Conservation (phyloP, 257 asterid species). For the Rehmannia glutinosa region DNA sequence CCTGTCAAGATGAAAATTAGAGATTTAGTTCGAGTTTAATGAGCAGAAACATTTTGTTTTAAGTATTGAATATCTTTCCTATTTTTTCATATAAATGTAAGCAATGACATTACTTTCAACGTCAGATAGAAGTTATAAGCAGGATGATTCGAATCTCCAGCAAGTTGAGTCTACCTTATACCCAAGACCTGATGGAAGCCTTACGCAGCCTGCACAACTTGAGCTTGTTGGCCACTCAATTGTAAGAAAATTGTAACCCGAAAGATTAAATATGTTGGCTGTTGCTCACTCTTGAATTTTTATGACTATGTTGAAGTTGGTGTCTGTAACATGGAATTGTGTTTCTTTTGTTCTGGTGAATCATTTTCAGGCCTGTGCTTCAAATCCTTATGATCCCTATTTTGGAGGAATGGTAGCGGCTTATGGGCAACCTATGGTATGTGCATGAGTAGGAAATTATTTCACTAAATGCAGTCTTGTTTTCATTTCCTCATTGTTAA, state of each 20-base stretch:
- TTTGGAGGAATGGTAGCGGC: constrained; percentile 48
- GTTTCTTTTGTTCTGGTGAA: not conserved
- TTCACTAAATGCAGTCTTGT: not conserved
- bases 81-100: not conserved
- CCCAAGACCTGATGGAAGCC: constrained; percentile 37
- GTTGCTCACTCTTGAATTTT: not conserved
- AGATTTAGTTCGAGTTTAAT: not conserved
- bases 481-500: not conserved
- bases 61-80: not conserved
- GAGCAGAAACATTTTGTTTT: not conserved
- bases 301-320: not conserved
- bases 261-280: not conserved
- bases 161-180: constrained; percentile 34
- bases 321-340: not conserved
- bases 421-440: constrained; percentile 32
- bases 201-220: constrained; percentile 48
- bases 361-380: constrained; percentile 51
- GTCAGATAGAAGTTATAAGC: constrained; percentile 39
- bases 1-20: not conserved
- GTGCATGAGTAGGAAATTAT: not conserved
- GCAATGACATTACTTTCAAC: constrained; percentile 19
- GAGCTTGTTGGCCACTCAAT: constrained; percentile 66
- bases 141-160: constrained; percentile 29
- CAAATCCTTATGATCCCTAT: constrained; percentile 55
- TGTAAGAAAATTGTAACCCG: constrained; percentile 31